Percentiles rank a stretch among this genome's conserved stretches.
Evolutionary conservation across 176 grass and related monocot genomes (phyloP).

Genomic region (Lolium rigidum): DNA sequence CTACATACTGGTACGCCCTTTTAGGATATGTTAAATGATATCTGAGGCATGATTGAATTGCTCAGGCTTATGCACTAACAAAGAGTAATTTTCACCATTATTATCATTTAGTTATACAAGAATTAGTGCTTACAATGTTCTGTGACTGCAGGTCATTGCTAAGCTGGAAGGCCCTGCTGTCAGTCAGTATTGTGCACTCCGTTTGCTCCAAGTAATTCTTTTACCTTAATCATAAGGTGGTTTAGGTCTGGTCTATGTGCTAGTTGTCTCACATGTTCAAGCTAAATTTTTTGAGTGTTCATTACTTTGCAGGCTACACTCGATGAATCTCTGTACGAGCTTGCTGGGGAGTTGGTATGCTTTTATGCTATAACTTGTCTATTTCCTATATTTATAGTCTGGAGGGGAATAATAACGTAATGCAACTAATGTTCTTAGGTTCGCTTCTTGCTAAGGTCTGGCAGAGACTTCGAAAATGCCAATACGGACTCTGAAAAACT

Average conservation of each 20-base stretch:
- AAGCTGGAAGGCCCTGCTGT: constrained; percentile 96
- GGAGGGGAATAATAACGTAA: constrained; percentile 40
- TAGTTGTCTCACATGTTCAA: constrained; percentile 36
- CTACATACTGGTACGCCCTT: constrained; percentile 78
- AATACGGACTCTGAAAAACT: constrained; percentile 79
- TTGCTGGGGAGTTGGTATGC: constrained; percentile 91
- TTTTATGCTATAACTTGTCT: constrained; percentile 50
- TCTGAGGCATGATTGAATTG: not conserved
- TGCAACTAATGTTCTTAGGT: constrained; percentile 60
- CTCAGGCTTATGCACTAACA: constrained; percentile 33
- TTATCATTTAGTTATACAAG: constrained; percentile 24
- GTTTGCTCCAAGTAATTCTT: constrained; percentile 83
- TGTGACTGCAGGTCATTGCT: constrained; percentile 88
- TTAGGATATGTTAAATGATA: constrained; percentile 9
- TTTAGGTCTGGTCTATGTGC: constrained; percentile 29
- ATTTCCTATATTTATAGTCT: constrained; percentile 30
- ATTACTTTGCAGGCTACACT: constrained; percentile 77
- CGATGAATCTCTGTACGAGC: constrained; percentile 94
- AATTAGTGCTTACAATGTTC: constrained; percentile 33
- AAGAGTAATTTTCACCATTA: not conserved
- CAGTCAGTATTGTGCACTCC: constrained; percentile 93
- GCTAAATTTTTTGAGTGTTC: constrained; percentile 37
- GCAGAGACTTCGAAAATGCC: constrained; percentile 87
- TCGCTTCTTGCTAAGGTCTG: constrained; percentile 93
- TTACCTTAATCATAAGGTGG: constrained; percentile 37